Evolutionary conservation across 2,329 filamentous ascomycete genomes (phyloP), one percentile per base, ranked within the genome.

Genomic region (Neoarthrinium moseri): DNA sequence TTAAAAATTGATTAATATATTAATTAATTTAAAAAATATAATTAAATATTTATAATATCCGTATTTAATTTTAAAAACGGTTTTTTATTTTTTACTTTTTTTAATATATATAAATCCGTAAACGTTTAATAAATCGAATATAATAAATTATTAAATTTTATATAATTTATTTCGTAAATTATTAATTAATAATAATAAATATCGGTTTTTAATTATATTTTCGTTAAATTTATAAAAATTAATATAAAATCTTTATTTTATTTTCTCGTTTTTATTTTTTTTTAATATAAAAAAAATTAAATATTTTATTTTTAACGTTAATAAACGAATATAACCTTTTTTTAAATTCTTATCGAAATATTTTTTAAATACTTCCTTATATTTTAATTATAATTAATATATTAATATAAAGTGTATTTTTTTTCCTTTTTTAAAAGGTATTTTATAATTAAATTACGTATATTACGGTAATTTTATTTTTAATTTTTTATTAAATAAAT

Each of bases 21-120:
- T 58, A 34, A 38, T 54, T 34, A 60, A 43, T 1, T 47, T 49
- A 48, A 65, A 62, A 18, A 44, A 48, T 46, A 64, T 58, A 33
- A 64, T 43, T 35, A 52, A 33, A 46, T 61, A 64, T 43, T 64
- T 47, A 48, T 50, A 65, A 22, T 51, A 34, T 5, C 51, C 46
- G 49, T 56, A 62, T 8, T 48, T 44, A 6, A 37, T 61, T 30
- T 44, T 37, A 49, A 64, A 63, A 12, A 44, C 43, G 5, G 39
- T 64, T 43, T 60, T 60, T 42, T 47, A 59, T 50, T 62, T 41
- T 32, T 64, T 34, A 24, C 37, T 30, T 50, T 51, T 22, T 17
- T 26, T 35, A 18, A 61, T 48, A 10, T 24, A 46, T 18, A 50
- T 50, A 18, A 50, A 51, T 44, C 48, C 46, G 50, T 38, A 46